These are phyloP conservation scores for Exophiala calicioides DNA, from an alignment of 2,329 filamentous ascomycete species.

Conservation along the genomic window DNA sequence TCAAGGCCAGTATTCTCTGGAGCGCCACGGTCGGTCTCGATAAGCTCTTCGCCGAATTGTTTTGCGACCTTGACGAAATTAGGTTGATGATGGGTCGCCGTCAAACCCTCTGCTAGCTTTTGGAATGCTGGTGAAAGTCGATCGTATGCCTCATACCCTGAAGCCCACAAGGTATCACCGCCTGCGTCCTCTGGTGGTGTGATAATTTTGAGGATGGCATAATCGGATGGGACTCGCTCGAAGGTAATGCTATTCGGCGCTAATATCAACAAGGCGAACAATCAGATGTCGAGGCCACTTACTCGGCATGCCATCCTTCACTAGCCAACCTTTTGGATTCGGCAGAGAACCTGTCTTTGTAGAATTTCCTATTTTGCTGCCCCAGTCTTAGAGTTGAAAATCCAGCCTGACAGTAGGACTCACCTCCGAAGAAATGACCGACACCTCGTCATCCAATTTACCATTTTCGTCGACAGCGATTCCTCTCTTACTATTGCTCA, in stretches of 20 bases:
- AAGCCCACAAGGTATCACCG: conserved; percentile 65
- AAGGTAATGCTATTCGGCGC: conserved; percentile 55
- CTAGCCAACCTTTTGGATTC: conserved; percentile 35
- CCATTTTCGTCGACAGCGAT: conserved; percentile 48
- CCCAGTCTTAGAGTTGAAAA: neutral
- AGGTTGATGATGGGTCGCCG: conserved; percentile 38
- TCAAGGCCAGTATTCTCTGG: conserved; percentile 59
- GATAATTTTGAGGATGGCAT: conserved; percentile 60
- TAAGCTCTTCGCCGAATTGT: conserved; percentile 36
- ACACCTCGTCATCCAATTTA: conserved; percentile 52
- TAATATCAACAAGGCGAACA: conserved; percentile 42
- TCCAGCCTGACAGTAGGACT: neutral
- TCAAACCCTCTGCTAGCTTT: conserved; percentile 44
- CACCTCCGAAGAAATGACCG: conserved; percentile 49
- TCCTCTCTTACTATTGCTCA: conserved; percentile 51
- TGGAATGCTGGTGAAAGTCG: conserved; percentile 55
- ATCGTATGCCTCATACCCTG: conserved; percentile 67
- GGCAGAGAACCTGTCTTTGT: conserved; percentile 37
- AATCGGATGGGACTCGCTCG: conserved; percentile 65
- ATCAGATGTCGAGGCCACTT: conserved; percentile 41
- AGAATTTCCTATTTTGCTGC: conserved; percentile 37
- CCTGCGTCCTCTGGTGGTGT: conserved; percentile 55
- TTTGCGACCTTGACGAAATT: conserved; percentile 37
- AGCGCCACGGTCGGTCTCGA: conserved; percentile 45
- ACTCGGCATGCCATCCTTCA: conserved; percentile 51